Base-by-base conservation (phyloP, 345 rosid species). In the Citrus maxima region DNA sequence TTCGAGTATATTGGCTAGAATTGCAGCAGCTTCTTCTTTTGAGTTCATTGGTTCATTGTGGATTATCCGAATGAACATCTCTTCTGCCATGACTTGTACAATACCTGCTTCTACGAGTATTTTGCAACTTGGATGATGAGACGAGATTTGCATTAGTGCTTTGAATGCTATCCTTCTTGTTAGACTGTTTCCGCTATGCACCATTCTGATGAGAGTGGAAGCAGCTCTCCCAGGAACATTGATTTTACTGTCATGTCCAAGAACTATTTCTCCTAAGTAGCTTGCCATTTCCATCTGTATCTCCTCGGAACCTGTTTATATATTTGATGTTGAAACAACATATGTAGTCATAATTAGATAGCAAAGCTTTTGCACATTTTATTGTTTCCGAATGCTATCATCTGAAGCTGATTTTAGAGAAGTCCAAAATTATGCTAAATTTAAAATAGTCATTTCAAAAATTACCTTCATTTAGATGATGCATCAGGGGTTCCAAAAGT, bases 1-100 rank as follows among this genome's bases (percentile, higher is more conserved):
- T 81, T 93, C 94, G 2, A 92, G 78, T 72, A 95, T 84, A 73
- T 93, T 89, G 70, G 98, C 93, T 58, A 95, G 91, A 72, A 95
- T 87, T 56, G 85, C 87, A 42, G 93, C 93, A 67, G 97, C 93
- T 85, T 88, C 97, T 34, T 71, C 82, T 83, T 87, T 89, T 16
- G 94, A 90, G 85, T 88, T 87, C 87, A 87, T 85, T 7, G 87
- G 84, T 73, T 92, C 93, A 74, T 83, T 80, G 69, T 77, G 65
- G 82, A 88, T 82, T 51, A 89, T 87, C 76, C 87, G 86, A 67
- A 73, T 72, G 84, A 95, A 90, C 80, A 95, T 85, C 88, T 93
- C 98, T 80, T 92, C 93, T 2, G 84, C 85, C 97, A 95, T 88
- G 71, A 85, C 79, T 51, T 85, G 88, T 77, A 91, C 63, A 60